These are phyloP conservation scores for Lyophyllum shimeji DNA, from an alignment of 768 basidiomycete species.

Conservation along the genomic window DNA sequence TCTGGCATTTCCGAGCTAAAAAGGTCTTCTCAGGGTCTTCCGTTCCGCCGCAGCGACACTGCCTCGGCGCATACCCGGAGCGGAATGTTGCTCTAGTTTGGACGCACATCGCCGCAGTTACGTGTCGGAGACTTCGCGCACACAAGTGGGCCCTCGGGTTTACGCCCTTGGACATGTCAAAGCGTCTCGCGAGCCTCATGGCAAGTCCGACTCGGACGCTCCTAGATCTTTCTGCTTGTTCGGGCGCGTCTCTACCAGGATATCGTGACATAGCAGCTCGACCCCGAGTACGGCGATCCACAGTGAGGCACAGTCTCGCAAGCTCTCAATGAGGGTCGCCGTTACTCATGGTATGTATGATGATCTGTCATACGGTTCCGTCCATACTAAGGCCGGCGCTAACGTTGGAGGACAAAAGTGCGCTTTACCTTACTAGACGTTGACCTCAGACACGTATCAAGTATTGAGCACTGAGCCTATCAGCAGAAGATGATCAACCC, in stretches of 20 bases:
- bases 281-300: conserved; percentile 6
- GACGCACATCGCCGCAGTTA: neutral
- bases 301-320: neutral
- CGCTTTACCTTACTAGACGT: neutral
- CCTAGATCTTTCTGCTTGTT: neutral
- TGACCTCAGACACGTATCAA: neutral
- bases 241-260: neutral
- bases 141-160: neutral
- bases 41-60: neutral
- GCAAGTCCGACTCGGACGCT: neutral
- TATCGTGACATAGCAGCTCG: neutral
- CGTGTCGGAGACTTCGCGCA: neutral
- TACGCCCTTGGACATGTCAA: neutral
- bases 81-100: neutral
- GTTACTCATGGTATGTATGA: neutral
- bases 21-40: neutral
- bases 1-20: neutral
- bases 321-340: neutral
- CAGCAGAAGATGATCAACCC: neutral
- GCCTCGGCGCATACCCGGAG: neutral
- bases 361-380: neutral
- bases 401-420: neutral
- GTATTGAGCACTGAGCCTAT: neutral
- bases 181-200: neutral
- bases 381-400: neutral